Evolutionary conservation across 306 rosid genomes (phyloP), one percentile per base, ranked within the genome.

Genomic region (Macrotyloma uniflorum): DNA sequence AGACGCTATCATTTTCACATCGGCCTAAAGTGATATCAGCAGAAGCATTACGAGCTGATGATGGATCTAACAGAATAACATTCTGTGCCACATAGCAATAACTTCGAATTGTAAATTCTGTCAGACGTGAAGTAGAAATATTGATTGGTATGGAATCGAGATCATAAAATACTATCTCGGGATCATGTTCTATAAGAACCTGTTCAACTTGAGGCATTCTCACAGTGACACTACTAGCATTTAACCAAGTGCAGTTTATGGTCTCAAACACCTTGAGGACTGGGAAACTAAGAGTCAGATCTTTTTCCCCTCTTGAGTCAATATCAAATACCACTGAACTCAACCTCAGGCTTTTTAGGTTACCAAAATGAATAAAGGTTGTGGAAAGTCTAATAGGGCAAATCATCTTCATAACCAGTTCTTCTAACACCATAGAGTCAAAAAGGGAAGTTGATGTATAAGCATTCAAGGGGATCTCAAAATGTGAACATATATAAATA

Each of bases 31-130:
- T 12, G 4, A 72, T 40, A 15, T 15, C 54, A 50, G 26, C 66
- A 51, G 28, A 19, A 38, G 74, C 79, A 38, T 63, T 63, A n/a
- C 14, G 26, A 18, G 79, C 74, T 33, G 80, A 50, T 9, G 66
- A 51, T 33, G 54, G 74, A 42, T 61, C 38, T 20, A 12, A 45
- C 59, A 65, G 50, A n/a, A n/a, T n/a, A 65, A 43, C 13, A 5
- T 15, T 4, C 1, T 20, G 50, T 42, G 79, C 11, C 5, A 32
- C 5, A 11, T 0, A 3, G 33, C 14, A 26, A 53, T 8, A 1
- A 30, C 28, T 49, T 2, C 13, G 0, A 53, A 2, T 54, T 6
- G 33, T 28, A 28, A 79, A 32, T 8, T 72, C 18, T 13, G 7
- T 79, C 8, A 72, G 20, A 36, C 10, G 26, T 1, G 28, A 63